These are phyloP conservation scores for Quercus gilva DNA, from an alignment of 306 rosid species.

Conservation along the genomic window DNA sequence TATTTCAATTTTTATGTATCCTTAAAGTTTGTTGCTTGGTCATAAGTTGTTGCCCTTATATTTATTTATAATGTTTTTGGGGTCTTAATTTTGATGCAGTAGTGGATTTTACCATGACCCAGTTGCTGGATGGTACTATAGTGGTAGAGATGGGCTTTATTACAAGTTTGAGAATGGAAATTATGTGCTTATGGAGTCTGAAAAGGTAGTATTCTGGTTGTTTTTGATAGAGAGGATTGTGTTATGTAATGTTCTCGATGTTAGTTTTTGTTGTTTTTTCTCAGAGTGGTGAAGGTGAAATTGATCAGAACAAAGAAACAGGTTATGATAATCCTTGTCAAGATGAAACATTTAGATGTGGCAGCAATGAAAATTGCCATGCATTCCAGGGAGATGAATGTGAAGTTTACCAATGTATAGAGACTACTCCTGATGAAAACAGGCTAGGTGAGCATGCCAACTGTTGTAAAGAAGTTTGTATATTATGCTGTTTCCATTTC, in stretches of 20 bases:
- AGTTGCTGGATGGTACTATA: constrained; percentile 84
- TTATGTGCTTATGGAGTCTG: constrained; percentile 63
- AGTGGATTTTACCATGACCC: constrained; percentile 93
- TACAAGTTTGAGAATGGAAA: constrained; percentile 81
- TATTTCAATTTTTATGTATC: not conserved
- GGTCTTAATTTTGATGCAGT: constrained; percentile 43
- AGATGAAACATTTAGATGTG: constrained; percentile 13
- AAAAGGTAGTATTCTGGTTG: constrained; percentile 26
- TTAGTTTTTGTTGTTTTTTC: not conserved
- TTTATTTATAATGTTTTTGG: not conserved
- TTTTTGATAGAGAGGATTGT: not conserved
- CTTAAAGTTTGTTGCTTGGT: not conserved
- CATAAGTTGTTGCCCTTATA: not conserved
- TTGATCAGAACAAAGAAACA: constrained; percentile 21
- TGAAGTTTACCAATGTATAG: constrained; percentile 31
- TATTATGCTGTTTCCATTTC: not conserved
- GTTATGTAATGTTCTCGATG: not conserved
- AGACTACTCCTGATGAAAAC: constrained; percentile 22
- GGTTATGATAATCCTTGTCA: constrained; percentile 26
- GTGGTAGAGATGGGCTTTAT: constrained; percentile 60
- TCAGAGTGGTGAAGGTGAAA: constrained; percentile 42
- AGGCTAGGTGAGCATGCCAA: constrained; percentile 34
- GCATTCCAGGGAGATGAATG: constrained; percentile 24
- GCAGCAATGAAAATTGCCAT: constrained; percentile 25
- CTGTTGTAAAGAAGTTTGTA: not conserved